These are phyloP conservation scores for Chaetomiaceae sp. DNA, from an alignment of 2,329 filamentous ascomycete species.

Conservation along the genomic window DNA sequence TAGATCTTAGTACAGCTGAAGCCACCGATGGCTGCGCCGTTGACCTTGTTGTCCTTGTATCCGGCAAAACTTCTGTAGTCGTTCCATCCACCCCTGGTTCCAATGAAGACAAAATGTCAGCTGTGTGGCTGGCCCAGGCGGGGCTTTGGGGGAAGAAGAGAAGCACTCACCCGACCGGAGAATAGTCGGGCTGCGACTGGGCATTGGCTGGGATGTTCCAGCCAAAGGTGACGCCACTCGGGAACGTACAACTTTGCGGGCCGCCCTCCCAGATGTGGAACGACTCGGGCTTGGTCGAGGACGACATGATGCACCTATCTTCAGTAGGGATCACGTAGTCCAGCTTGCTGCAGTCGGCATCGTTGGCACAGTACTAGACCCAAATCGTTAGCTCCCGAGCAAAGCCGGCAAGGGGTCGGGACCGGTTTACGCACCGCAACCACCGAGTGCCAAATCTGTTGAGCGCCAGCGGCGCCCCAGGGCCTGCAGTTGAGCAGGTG, in stretches of 20 bases:
- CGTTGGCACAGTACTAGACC: constrained; percentile 24
- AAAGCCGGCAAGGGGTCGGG: too few species aligned
- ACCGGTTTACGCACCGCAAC: constrained; percentile 2
- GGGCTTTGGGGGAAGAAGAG: too few species aligned
- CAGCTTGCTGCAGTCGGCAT: constrained; percentile 19
- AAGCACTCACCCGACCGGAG: background rate
- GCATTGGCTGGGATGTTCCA: constrained; percentile 6
- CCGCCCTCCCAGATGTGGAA: constrained; percentile 18
- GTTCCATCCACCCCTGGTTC: background rate
- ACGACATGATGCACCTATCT: constrained; percentile 10
- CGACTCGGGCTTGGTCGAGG: background rate
- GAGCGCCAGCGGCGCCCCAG: constrained; percentile 4
- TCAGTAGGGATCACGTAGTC: background rate
- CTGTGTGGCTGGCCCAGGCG: too few species aligned
- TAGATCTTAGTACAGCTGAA: constrained; percentile 8
- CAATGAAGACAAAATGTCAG: background rate
- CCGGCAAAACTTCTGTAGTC: constrained; percentile 2
- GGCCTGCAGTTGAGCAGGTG: constrained; percentile 21
- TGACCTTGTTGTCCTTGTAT: constrained; percentile 1
- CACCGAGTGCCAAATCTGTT: background rate
- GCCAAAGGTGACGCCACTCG: background rate
- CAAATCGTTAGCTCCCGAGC: too few species aligned
- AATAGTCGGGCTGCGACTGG: background rate
- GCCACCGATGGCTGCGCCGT: background rate
- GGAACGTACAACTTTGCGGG: constrained; percentile 3